Conservation (phyloP, 129 eudicot species). For the Lonicera japonica region DNA sequence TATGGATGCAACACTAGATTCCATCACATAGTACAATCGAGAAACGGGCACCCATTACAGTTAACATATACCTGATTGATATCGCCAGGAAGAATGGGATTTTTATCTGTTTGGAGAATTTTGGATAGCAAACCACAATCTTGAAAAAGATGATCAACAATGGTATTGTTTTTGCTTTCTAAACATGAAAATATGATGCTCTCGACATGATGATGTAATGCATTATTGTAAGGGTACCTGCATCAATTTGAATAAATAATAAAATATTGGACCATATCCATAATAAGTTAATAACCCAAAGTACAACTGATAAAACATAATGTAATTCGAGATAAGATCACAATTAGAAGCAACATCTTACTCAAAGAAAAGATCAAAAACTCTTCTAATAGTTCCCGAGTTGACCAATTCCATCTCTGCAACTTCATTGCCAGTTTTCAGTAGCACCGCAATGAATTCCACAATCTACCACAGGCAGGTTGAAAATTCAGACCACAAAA, state of each 20-base stretch:
- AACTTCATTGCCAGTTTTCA: constrained; percentile 74
- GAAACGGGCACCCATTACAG: background rate
- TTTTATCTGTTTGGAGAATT: constrained; percentile 52
- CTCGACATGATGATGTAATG: constrained; percentile 92
- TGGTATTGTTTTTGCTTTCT: constrained; percentile 58
- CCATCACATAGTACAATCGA: background rate
- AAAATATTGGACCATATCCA: background rate
- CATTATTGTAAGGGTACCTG: constrained; percentile 89
- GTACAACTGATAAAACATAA: too few relatives aligned
- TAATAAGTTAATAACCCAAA: background rate
- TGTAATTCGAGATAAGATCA: background rate
- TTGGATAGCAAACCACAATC: constrained; percentile 52
- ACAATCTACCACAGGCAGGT: constrained; percentile 51
- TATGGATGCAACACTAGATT: background rate
- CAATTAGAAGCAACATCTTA: constrained; percentile 22
- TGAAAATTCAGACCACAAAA: background rate
- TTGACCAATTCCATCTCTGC: constrained; percentile 74
- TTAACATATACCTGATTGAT: constrained; percentile 36
- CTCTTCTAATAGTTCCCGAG: constrained; percentile 73
- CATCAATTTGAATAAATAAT: background rate
- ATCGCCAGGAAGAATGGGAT: constrained; percentile 48
- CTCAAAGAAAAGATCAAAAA: constrained; percentile 89
- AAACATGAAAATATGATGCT: constrained; percentile 70
- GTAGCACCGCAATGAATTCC: constrained; percentile 75
- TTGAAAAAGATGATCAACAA: constrained; percentile 56